These are phyloP conservation scores for Gryganskiella cystojenkinii DNA, from an alignment of 192 early-diverging fungal species.

Conservation along the genomic window DNA sequence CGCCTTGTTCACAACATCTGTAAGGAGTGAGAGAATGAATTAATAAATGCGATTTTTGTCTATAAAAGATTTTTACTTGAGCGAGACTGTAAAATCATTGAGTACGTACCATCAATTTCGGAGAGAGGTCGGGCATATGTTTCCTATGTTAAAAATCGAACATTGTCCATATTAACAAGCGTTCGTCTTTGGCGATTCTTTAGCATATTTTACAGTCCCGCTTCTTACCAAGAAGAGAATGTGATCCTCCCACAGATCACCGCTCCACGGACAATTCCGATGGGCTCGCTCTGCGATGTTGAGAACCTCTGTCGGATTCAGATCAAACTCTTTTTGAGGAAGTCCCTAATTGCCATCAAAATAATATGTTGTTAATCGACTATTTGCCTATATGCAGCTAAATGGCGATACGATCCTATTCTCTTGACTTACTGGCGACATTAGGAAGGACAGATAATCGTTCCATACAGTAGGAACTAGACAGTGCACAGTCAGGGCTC, in stretches of 20 bases:
- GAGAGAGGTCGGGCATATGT: background rate
- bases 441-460: slow-evolving; percentile 69
- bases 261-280: slow-evolving; percentile 81
- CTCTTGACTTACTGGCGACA: slow-evolving; percentile 36
- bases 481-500: slow-evolving; percentile 71
- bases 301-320: slow-evolving; percentile 34
- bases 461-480: slow-evolving; percentile 73
- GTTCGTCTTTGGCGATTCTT: no score
- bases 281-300: slow-evolving; percentile 60
- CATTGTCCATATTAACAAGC: background rate
- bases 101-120: no score
- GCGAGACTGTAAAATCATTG: no score
- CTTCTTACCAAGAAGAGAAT: slow-evolving; percentile 28
- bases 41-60: no score
- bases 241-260: slow-evolving; percentile 64
- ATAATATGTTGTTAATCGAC: no score
- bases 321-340: slow-evolving; percentile 51
- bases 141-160: slow-evolving; percentile 16
- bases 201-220: background rate
- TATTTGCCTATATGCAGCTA: no score
- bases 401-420: background rate
- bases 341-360: background rate
- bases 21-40: background rate
- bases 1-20: slow-evolving; percentile 2
- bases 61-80: no score